These are phyloP conservation scores for Nicotiana knightiana DNA, from an alignment of 257 asterid genomes.

Conservation along the genomic window DNA sequence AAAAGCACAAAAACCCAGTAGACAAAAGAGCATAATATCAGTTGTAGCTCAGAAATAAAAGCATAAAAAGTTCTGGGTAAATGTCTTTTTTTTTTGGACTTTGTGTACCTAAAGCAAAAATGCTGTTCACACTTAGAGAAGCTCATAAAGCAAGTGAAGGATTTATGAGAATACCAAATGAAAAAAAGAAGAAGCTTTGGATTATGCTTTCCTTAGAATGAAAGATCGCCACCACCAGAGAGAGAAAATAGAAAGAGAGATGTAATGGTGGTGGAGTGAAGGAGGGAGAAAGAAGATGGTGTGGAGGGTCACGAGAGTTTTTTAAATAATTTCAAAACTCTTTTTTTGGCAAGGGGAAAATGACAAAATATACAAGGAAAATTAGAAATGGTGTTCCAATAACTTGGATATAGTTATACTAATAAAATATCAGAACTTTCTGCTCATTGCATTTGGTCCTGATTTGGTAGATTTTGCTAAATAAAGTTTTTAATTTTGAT, in stretches of 20 bases:
- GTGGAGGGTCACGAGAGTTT: constrained; percentile 62
- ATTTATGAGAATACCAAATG: neutral
- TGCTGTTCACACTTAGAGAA: neutral
- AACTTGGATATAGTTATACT: neutral
- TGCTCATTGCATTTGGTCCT: neutral
- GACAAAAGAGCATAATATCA: neutral
- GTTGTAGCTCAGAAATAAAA: neutral
- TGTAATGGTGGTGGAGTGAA: constrained; percentile 25
- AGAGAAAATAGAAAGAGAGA: constrained; percentile 21
- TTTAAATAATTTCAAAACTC: constrained; percentile 28
- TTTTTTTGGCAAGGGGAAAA: neutral
- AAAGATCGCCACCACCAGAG: constrained; percentile 17
- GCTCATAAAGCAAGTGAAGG: neutral
- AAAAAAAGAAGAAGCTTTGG: neutral
- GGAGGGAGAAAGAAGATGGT: constrained; percentile 55
- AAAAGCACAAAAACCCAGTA: neutral
- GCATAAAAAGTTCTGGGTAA: neutral
- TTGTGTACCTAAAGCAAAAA: neutral
- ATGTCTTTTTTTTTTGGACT: neutral
- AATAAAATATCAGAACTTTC: neutral
- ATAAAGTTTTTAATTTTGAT: neutral
- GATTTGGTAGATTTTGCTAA: neutral
- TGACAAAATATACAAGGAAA: neutral
- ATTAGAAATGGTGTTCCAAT: neutral
- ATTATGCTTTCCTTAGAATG: constrained; percentile 10